Evolutionary conservation across 768 basidiomycete genomes (phyloP).

Genomic region (Kwoniella bestiolae): DNA sequence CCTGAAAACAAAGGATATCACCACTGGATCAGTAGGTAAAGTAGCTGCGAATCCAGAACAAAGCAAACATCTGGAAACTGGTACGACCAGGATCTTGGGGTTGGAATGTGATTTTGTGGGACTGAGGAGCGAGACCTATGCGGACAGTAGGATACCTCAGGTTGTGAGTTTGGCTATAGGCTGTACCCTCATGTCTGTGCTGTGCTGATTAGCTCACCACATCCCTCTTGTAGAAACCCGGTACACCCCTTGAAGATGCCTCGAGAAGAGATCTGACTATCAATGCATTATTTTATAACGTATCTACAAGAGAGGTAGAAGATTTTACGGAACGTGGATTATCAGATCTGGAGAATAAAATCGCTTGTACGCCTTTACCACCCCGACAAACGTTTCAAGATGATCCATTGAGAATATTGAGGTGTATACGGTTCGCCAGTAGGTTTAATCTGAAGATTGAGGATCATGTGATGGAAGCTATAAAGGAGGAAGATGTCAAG

Average conservation of each 20-base stretch:
- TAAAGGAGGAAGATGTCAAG: conserved; percentile 65
- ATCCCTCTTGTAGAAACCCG: conserved; percentile 86
- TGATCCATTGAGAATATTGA: conserved; percentile 89
- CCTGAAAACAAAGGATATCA: conserved; percentile 56
- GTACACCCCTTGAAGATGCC: conserved; percentile 90
- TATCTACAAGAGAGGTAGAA: conserved; percentile 82
- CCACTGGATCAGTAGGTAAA: conserved; percentile 65
- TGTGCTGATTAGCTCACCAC: no score
- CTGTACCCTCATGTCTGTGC: no score
- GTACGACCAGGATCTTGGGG: conserved; percentile 76
- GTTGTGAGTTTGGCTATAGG: no score
- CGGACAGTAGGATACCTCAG: conserved; percentile 84
- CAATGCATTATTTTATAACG: conserved; percentile 94
- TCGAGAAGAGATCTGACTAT: conserved; percentile 89
- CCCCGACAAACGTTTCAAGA: conserved; percentile 88
- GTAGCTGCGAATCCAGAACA: conserved; percentile 95
- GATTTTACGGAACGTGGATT: conserved; percentile 84
- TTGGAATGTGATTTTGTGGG: conserved; percentile 93
- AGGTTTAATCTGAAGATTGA: conserved; percentile 78
- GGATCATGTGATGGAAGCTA: conserved; percentile 47
- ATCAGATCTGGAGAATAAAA: conserved; percentile 74
- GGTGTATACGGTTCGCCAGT: conserved; percentile 89
- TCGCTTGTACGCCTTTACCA: conserved; percentile 85
- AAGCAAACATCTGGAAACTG: conserved; percentile 97
- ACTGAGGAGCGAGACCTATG: conserved; percentile 88